Base-by-base conservation (phyloP, 2,329 filamentous ascomycete species). In the Zymoseptoria brevis region DNA sequence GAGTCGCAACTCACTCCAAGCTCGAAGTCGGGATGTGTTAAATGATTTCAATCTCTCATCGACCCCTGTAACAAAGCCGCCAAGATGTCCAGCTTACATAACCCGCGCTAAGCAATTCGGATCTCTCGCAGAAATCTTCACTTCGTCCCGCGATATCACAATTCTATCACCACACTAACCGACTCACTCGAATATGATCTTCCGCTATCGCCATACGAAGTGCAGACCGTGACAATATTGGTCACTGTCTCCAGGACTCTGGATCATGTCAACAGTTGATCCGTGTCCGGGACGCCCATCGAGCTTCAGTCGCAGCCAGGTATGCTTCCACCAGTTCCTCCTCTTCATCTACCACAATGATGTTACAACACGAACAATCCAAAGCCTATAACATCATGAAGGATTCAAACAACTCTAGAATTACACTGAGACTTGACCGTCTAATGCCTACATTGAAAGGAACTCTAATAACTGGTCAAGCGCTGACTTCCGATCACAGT, bases 371-470 rank as follows among this genome's bases (percentile, higher is more conserved):
- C 68, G 75, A 81, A 81, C 79, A 82, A 82, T 83, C 80, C 80
- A 83, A 82, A 74, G 77, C 81, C 81, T 80, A 83, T 74, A 76
- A 70, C 68, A 67, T 73, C 74, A 70, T 82, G 80, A 79, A 78
- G 80, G 80, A 81, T 72, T 69, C 50, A 70, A 65, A 72, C 71
- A 71, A 76, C 76, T 82, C 75, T 81, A 82, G 76, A 80, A 81
- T 80, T 81, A 81, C 78, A 77, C 80, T 83, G 80, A 82, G 61
- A 45, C 35, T 45, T 2, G 13, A 45, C 16, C 35, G 35, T 4
- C 13, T 16, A n/a, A 16, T n/a, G 35, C 35, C 35, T n/a, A 7
- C 35, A 45, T 45, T 16, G 13, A 16, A 45, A 16, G 5, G 35
- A 45, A 45, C 13, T 16, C 13, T 16, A 45, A 45, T 6, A 45